These are phyloP conservation scores for Dillenia suffruticosa DNA, from an alignment of 164 flowering plant species.

Conservation along the genomic window DNA sequence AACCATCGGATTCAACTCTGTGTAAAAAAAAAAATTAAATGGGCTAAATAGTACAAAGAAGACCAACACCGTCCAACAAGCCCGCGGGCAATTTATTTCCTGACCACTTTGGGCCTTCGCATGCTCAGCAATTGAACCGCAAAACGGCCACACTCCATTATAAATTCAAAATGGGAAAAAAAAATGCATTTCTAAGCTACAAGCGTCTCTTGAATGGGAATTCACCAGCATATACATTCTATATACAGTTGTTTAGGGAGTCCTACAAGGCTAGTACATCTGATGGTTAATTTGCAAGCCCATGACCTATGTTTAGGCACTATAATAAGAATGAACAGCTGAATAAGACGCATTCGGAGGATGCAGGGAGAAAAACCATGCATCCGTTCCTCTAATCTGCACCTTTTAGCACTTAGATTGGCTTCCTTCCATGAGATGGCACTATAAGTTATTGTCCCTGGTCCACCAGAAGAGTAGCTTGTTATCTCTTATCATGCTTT, in stretches of 20 bases:
- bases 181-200: not conserved
- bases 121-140: no score
- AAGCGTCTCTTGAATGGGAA: slow-evolving; percentile 6
- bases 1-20: no score
- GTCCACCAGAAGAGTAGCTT: not conserved
- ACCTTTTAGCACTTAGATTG: not conserved
- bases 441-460: not conserved
- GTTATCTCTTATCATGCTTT: slow-evolving; percentile 2
- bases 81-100: no score
- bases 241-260: slow-evolving; percentile 7
- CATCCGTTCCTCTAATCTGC: slow-evolving; percentile 7
- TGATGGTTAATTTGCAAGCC: slow-evolving; percentile 4
- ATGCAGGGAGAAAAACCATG: slow-evolving; percentile 17
- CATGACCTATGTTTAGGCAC: slow-evolving; percentile 1
- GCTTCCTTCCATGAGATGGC: slow-evolving; percentile 4
- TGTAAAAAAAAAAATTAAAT: no score
- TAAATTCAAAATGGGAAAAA: slow-evolving; percentile 2
- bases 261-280: slow-evolving; percentile 10
- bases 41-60: no score
- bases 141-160: not conserved
- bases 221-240: slow-evolving; percentile 1
- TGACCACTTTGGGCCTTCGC: no score
- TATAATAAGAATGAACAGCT: slow-evolving; percentile 2
- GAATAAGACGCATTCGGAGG: slow-evolving; percentile 5
- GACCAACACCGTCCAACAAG: no score